phyloP scores from a whole-genome alignment of 805 yeast species.

The Candida manassasensis region DNA sequence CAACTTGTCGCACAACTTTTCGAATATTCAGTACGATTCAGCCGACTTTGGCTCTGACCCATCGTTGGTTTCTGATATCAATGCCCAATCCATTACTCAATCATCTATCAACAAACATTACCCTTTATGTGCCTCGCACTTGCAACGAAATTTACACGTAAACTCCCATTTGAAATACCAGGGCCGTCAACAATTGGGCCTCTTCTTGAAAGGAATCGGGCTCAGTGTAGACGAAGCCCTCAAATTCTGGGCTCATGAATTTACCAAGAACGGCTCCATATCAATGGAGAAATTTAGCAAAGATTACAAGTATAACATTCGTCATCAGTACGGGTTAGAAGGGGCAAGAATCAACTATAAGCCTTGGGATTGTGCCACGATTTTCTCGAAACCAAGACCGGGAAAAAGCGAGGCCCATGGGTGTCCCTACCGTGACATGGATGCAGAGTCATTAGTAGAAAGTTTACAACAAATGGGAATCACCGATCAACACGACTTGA shows the following conservation, averaged over 20 bases:
- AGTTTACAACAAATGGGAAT: slow-evolving; percentile 64
- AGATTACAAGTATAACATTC: slow-evolving; percentile 81
- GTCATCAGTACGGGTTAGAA: slow-evolving; percentile 88
- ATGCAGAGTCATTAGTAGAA: slow-evolving; percentile 54
- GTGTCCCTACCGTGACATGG: slow-evolving; percentile 83
- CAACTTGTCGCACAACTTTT: slow-evolving; percentile 58
- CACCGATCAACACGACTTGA: slow-evolving; percentile 50
- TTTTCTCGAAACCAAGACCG: slow-evolving; percentile 69
- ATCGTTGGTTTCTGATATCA: slow-evolving; percentile 42
- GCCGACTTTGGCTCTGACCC: slow-evolving; percentile 34
- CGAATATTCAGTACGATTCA: slow-evolving; percentile 48
- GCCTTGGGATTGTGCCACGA: slow-evolving; percentile 81
- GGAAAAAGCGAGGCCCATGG: slow-evolving; percentile 74
- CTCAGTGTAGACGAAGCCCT: slow-evolving; percentile 82
- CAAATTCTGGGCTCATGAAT: slow-evolving; percentile 75
- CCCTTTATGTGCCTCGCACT: slow-evolving; percentile 75
- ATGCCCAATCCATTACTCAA: slow-evolving; percentile 54
- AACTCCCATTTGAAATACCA: slow-evolving; percentile 73
- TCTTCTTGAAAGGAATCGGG: slow-evolving; percentile 88
- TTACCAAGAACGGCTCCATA: slow-evolving; percentile 49
- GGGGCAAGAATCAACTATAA: slow-evolving; percentile 83
- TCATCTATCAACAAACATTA: slow-evolving; percentile 55
- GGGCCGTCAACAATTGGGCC: slow-evolving; percentile 81
- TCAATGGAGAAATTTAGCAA: slow-evolving; percentile 75
- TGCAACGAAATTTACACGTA: slow-evolving; percentile 56